These are phyloP conservation scores for Naumovozyma baii DNA, from an alignment of 805 yeast genomes.

Conservation along the genomic window DNA sequence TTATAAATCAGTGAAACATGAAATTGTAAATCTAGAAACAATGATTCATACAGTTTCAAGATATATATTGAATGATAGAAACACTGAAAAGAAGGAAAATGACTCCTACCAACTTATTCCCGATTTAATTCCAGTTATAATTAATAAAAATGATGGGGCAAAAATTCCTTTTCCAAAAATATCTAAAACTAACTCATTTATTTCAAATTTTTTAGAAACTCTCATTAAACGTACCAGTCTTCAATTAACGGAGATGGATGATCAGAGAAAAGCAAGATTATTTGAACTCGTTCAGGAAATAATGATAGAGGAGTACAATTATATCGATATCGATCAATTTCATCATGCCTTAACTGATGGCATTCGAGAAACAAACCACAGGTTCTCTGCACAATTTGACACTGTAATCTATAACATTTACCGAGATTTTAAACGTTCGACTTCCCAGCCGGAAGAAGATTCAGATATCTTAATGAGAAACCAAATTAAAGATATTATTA, in stretches of 20 bases:
- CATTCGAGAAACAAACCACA: slow-evolving; percentile 14
- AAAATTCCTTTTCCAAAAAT: not conserved
- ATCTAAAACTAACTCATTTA: not conserved
- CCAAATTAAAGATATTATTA: no score
- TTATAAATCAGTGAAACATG: slow-evolving; percentile 11
- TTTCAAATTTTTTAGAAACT: not conserved
- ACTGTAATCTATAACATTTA: not conserved
- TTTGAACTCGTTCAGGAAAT: not conserved
- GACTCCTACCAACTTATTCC: slow-evolving; percentile 8
- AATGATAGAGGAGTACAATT: not conserved
- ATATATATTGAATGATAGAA: slow-evolving; percentile 3
- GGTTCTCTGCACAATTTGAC: slow-evolving; percentile 7
- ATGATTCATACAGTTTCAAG: slow-evolving; percentile 13
- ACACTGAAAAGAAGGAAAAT: slow-evolving; percentile 1
- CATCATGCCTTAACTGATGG: slow-evolving; percentile 18
- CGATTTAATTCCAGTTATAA: slow-evolving; percentile 24
- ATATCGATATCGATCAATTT: slow-evolving; percentile 1
- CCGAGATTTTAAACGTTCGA: not conserved
- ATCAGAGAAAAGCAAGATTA: not conserved
- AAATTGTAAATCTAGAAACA: slow-evolving; percentile 13
- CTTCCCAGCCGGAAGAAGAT: not conserved
- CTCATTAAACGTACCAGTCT: not conserved
- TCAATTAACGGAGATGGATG: not conserved
- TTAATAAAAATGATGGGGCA: slow-evolving; percentile 6
- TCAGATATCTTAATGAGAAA: not conserved